Percentiles rank a stretch among this genome's conserved stretches.
Conservation (phyloP, 345 rosid species). For the Streptanthus diversifolius region DNA sequence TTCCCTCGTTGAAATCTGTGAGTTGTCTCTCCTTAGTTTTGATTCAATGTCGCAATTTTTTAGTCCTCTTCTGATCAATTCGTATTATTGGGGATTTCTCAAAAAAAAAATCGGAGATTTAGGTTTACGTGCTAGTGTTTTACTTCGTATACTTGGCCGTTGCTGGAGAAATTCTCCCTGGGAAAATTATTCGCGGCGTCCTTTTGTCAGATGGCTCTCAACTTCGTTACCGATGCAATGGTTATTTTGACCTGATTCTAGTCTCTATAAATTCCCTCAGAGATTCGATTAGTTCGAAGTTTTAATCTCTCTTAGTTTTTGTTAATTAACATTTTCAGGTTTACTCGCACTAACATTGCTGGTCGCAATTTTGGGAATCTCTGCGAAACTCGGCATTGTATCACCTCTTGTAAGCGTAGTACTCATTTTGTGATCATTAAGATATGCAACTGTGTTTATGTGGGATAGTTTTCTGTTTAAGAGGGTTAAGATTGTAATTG, state of each 20-base stretch:
- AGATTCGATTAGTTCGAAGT: background rate
- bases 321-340: conserved; percentile 37
- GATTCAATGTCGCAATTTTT: background rate
- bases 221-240: conserved; percentile 73
- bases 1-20: conserved; percentile 62
- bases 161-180: conserved; percentile 61
- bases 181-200: conserved; percentile 64
- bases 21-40: conserved; percentile 18
- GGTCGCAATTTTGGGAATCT: conserved; percentile 54
- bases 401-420: conserved; percentile 51
- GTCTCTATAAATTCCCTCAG: background rate
- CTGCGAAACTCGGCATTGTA: conserved; percentile 50
- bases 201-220: conserved; percentile 63
- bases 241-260: conserved; percentile 25
- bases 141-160: conserved; percentile 65
- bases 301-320: background rate
- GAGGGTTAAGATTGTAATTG: background rate
- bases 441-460: background rate
- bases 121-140: conserved; percentile 49
- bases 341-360: conserved; percentile 51
- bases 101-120: background rate
- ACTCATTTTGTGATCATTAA: background rate
- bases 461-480: background rate
- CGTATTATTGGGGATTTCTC: background rate
- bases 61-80: background rate